phyloP scores from a whole-genome alignment of 2,329 filamentous ascomycete species.

The Sodiomyces alkalinus region DNA sequence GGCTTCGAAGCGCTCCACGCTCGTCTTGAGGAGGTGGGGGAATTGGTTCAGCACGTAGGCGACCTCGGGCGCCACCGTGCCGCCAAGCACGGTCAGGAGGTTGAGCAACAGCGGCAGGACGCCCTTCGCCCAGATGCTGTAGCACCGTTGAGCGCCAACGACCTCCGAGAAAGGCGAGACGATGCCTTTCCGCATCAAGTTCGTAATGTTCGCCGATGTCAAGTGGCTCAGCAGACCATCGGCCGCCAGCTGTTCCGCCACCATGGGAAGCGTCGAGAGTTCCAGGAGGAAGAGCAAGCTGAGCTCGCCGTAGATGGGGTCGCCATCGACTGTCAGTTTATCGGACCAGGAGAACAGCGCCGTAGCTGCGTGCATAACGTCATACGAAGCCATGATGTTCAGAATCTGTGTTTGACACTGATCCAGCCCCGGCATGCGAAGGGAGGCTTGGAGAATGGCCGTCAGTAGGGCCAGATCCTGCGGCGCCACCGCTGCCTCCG shows the following conservation, averaged over 20 bases:
- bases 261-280: conserved; percentile 61
- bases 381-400: conserved; percentile 53
- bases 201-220: conserved; percentile 62
- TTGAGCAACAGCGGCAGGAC: conserved; percentile 82
- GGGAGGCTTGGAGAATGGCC: conserved; percentile 70
- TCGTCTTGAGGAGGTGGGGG: conserved; percentile 58
- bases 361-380: conserved; percentile 64
- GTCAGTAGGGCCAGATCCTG: conserved; percentile 80
- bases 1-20: conserved; percentile 56
- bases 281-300: conserved; percentile 78
- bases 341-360: conserved; percentile 93
- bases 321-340: conserved; percentile 57
- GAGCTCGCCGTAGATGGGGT: conserved; percentile 89
- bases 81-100: conserved; percentile 66
- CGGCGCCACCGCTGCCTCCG: conserved; percentile 47
- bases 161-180: conserved; percentile 69
- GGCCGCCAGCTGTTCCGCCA: conserved; percentile 82
- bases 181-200: conserved; percentile 54
- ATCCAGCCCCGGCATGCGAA: conserved; percentile 63
- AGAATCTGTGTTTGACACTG: conserved; percentile 57
- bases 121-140: conserved; percentile 79
- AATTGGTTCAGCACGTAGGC: conserved; percentile 83
- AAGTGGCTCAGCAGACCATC: conserved; percentile 72
- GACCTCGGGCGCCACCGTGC: conserved; percentile 71
- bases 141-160: conserved; percentile 54